Percentiles rank a stretch among this genome's conserved stretches.
phyloP scores from a whole-genome alignment of 2,329 filamentous ascomycete genomes.

The Fonsecaea nubica region DNA sequence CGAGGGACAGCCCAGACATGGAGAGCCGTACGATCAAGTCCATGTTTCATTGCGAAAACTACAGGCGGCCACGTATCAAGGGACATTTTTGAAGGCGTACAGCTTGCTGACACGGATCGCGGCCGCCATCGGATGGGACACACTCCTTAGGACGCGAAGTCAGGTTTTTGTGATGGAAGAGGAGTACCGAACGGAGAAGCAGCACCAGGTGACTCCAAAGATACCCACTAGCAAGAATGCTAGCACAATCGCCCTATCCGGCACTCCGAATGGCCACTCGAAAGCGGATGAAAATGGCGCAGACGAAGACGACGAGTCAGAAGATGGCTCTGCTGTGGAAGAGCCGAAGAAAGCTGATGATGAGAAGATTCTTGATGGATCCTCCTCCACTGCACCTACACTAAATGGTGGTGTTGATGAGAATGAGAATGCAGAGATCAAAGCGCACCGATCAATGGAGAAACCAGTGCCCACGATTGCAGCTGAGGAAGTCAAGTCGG shows the following conservation, averaged over 20 bases:
- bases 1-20: constrained; percentile 75
- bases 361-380: constrained; percentile 40
- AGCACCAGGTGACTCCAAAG: constrained; percentile 57
- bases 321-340: constrained; percentile 39
- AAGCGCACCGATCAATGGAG: constrained; percentile 63
- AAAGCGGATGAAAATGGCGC: constrained; percentile 46
- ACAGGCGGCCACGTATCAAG: constrained; percentile 87
- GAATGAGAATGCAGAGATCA: constrained; percentile 40
- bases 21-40: constrained; percentile 81
- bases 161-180: constrained; percentile 99
- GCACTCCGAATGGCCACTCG: constrained; percentile 62
- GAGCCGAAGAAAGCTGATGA: constrained; percentile 37
- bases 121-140: constrained; percentile 96
- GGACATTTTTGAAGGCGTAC: constrained; percentile 95
- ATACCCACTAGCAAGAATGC: constrained; percentile 68
- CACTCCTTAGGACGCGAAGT: constrained; percentile 90
- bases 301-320: constrained; percentile 41
- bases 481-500: constrained; percentile 76
- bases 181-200: constrained; percentile 83
- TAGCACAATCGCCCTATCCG: constrained; percentile 78
- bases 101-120: constrained; percentile 94
- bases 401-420: constrained; percentile 42
- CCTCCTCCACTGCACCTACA: constrained; percentile 42
- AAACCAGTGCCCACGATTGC: constrained; percentile 80
- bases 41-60: constrained; percentile 85